These are phyloP conservation scores for Verbena officinalis DNA, from an alignment of 257 asterid genomes.

Conservation along the genomic window DNA sequence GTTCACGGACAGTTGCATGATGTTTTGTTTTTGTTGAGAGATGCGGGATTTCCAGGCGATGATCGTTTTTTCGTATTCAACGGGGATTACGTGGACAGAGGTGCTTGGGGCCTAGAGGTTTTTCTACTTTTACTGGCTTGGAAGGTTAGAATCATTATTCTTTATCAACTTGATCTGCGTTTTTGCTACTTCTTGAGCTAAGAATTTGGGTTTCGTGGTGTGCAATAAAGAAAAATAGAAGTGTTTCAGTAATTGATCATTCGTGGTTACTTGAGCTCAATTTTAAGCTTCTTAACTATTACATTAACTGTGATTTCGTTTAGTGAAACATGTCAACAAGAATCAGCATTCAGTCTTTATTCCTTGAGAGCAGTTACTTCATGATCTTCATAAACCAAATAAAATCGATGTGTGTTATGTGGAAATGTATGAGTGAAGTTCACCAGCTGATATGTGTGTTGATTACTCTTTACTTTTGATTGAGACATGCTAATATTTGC, in stretches of 20 bases:
- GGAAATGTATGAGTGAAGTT: background rate
- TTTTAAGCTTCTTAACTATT: conserved; percentile 12
- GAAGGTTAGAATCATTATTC: conserved; percentile 61
- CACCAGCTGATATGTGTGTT: background rate
- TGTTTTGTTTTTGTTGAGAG: conserved; percentile 65
- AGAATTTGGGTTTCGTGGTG: background rate
- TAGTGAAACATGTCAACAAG: conserved; percentile 22
- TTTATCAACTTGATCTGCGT: background rate
- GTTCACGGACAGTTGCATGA: conserved; percentile 98
- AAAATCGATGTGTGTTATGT: background rate
- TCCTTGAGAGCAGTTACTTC: background rate
- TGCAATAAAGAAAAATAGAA: conserved; percentile 12
- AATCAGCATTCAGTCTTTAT: conserved; percentile 9
- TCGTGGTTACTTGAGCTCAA: conserved; percentile 14
- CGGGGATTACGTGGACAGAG: conserved; percentile 97
- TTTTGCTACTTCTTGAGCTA: conserved; percentile 14
- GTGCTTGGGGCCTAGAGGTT: conserved; percentile 99
- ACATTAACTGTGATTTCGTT: conserved; percentile 2
- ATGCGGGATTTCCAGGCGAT: conserved; percentile 77
- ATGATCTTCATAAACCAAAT: conserved; percentile 18
- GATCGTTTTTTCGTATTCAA: conserved; percentile 88
- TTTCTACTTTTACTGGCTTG: conserved; percentile 80
- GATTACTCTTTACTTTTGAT: background rate
- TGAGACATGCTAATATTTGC: background rate
- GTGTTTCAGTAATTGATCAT: conserved; percentile 5